Base-by-base conservation (phyloP, 2,329 filamentous ascomycete genomes). In the Colletotrichum lini region DNA sequence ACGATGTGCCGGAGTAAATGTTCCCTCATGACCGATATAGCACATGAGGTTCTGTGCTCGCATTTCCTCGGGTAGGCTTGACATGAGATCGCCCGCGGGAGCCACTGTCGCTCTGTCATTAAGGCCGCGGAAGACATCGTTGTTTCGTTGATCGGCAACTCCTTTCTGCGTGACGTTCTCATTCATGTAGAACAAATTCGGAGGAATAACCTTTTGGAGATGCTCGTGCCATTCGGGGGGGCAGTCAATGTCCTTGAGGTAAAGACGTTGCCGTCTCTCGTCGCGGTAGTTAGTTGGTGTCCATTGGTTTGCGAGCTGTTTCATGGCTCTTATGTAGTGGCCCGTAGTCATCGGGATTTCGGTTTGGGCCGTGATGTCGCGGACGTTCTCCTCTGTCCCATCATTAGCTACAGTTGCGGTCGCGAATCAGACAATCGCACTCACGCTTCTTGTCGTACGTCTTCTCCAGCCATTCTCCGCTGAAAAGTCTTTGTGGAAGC, bases 31-130 rank as follows among this genome's bases (percentile, higher is more conserved):
- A 0, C 96, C 96, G 76, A 98, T 92, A 77, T 99, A 99, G 80
- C 96, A 98, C 96, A 98, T 98, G 75, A 99, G 86, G 74, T 99
- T 99, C 78, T 98, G 92, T 0, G 96, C 96, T 59, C 95, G 92
- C 94, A 98, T 98, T 52, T 92, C 90, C 53, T 88, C 84, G 0
- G 95, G 94, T 5, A 99, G 87, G 76, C 93, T 95, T 79, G 95
- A 97, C 96, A 99, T 99, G 44, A 99, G 83, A 78, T 99, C 96
- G 8, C 96, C 96, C 2, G 95, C 92, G 56, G 91, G 89, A 2
- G 92, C 93, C 60, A 91, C 87, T 0, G 87, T 87, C n/a, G 82
- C 85, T 44, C 67, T 72, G 53, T 88, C 87, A 50, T 86, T 81
- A 45, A 80, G 85, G 58, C 84, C 82, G 60, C 86, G 84, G 45